Conservation (phyloP, 73 alveolate species). For the Paramecium caudatum region DNA sequence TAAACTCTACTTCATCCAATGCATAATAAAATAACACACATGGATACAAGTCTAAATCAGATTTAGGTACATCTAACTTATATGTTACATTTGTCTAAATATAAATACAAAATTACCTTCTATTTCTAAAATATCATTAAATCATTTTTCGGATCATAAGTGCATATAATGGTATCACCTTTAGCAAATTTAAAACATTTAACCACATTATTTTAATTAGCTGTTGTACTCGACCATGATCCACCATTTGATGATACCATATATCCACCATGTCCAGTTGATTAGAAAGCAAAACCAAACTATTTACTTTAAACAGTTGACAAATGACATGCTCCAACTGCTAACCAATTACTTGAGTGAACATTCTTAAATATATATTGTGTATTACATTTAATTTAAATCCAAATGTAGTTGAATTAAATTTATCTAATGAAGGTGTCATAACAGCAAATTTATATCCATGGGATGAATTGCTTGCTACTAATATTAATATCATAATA, state of each 20-base stretch:
- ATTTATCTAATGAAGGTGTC: conserved; percentile 44
- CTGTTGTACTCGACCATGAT: conserved; percentile 67
- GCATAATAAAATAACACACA: conserved; percentile 78
- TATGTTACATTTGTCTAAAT: conserved; percentile 9
- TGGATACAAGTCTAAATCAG: conserved; percentile 61
- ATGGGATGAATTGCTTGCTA: conserved; percentile 23
- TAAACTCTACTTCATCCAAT: conserved; percentile 75
- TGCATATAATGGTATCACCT: conserved; percentile 42
- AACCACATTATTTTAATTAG: conserved; percentile 67
- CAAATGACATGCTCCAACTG: conserved; percentile 51
- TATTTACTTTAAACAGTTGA: conserved; percentile 10
- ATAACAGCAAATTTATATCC: conserved; percentile 53
- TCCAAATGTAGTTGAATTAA: neutral
- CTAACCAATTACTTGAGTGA: conserved; percentile 61
- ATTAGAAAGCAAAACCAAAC: conserved; percentile 40
- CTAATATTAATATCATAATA: neutral
- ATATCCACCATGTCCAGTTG: conserved; percentile 55
- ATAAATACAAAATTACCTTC: neutral
- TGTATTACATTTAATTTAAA: conserved; percentile 23
- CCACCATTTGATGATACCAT: conserved; percentile 68
- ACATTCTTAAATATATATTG: neutral
- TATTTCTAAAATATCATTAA: conserved; percentile 4
- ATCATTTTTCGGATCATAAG: conserved; percentile 67
- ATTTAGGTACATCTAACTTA: conserved; percentile 50
- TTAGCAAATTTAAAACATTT: conserved; percentile 71